A percentile compares a stretch with the other conserved stretches of the same genome.
Evolutionary conservation across 2,329 filamentous ascomycete species (phyloP).

Genomic region (Setomelanomma holmii): DNA sequence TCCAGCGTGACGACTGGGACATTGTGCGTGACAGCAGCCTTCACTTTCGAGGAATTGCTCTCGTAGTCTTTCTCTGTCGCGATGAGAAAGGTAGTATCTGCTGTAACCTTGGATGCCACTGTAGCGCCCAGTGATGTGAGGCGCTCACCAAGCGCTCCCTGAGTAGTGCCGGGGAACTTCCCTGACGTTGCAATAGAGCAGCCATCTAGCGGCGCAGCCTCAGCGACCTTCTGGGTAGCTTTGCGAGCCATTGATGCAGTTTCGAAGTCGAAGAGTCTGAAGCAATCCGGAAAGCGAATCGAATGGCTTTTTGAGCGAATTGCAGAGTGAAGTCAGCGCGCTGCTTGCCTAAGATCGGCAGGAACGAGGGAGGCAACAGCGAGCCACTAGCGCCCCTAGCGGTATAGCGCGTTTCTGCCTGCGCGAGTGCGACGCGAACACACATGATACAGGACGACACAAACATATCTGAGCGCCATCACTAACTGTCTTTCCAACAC

Average conservation of each 20-base stretch:
- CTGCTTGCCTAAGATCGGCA: slow-evolving; percentile 7
- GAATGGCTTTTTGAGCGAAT: slow-evolving; percentile 16
- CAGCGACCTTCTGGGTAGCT: slow-evolving; percentile 24
- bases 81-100: slow-evolving; percentile 63
- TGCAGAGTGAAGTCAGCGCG: slow-evolving; percentile 6
- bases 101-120: slow-evolving; percentile 57
- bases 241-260: slow-evolving; percentile 28
- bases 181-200: slow-evolving; percentile 66
- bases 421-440: slow-evolving; percentile 17
- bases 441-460: slow-evolving; percentile 18
- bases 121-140: slow-evolving; percentile 60
- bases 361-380: slow-evolving; percentile 19
- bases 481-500: background rate
- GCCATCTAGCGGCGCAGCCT: slow-evolving; percentile 54
- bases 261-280: background rate
- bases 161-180: slow-evolving; percentile 62
- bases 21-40: slow-evolving; percentile 54
- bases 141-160: slow-evolving; percentile 57
- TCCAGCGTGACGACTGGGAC: slow-evolving; percentile 65
- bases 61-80: slow-evolving; percentile 62
- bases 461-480: background rate
- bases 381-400: slow-evolving; percentile 5
- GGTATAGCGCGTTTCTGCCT: slow-evolving; percentile 21
- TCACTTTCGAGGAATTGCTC: slow-evolving; percentile 60
- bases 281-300: slow-evolving; percentile 1